Evolutionary conservation across 257 asterid genomes (phyloP).

Genomic region (Coffea eugenioides): DNA sequence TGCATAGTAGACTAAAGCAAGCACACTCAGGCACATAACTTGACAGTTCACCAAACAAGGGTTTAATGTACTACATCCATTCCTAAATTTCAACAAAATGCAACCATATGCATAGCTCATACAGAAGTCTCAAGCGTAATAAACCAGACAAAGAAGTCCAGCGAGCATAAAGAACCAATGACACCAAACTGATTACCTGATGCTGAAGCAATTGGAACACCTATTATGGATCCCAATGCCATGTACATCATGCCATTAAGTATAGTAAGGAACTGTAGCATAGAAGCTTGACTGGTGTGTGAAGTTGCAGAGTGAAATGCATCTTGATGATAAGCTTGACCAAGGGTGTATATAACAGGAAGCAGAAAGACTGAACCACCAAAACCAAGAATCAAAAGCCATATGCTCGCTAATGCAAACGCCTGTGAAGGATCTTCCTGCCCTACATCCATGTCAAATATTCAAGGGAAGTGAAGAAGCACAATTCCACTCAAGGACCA

Average conservation of each 20-base stretch:
- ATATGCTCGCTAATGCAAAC: constrained; percentile 83
- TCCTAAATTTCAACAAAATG: background rate
- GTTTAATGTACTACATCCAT: background rate
- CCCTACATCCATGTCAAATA: constrained; percentile 82
- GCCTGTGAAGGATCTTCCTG: constrained; percentile 98
- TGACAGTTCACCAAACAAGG: background rate
- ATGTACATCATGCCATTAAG: constrained; percentile 65
- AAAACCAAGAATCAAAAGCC: constrained; percentile 85
- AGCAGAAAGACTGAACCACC: constrained; percentile 75
- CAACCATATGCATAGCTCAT: background rate
- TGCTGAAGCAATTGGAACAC: constrained; percentile 89
- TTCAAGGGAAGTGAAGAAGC: constrained; percentile 47
- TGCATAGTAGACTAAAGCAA: background rate
- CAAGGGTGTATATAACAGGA: constrained; percentile 62
- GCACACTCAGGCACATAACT: background rate
- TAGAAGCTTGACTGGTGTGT: constrained; percentile 49
- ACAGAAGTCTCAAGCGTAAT: background rate
- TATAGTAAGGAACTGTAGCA: constrained; percentile 54
- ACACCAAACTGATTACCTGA: constrained; percentile 55
- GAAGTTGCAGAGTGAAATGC: constrained; percentile 54
- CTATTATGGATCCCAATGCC: constrained; percentile 74
- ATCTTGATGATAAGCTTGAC: constrained; percentile 70
- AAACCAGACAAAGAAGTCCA: background rate
- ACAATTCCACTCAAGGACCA: background rate
- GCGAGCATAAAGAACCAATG: background rate